Evolutionary conservation across 257 asterid species (phyloP), one percentile per base, ranked within the genome.

Genomic region (Euphrasia confusa): DNA sequence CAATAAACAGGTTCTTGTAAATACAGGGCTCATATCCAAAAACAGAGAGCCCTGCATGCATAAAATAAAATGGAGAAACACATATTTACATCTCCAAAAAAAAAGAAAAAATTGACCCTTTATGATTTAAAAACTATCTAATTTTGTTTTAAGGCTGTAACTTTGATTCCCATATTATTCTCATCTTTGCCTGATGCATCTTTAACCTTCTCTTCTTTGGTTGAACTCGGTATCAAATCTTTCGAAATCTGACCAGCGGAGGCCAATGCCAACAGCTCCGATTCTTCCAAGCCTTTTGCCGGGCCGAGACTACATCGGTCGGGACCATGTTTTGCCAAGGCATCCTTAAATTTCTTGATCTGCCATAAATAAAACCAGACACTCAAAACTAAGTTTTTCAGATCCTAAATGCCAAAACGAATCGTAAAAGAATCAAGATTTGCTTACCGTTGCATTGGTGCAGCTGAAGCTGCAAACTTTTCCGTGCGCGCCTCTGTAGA

Each of bases 291-390:
- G 4, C 98, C 98, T 54, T 81, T 91, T 1, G 88, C 79, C 21
- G 94, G 86, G 60, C 90, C 90, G 13, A 81, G 72, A 32, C 83
- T 70, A 39, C 81, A 78, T 10, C 87, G 62, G 9, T 83, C 92
- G 0, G 83, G 70, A 30, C 95, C 92, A 50, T 91, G 80, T 53
- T 87, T 91, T 2, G 82, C 87, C 64, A 91, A 64, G 45, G 98
- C 98, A 74, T 86, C 95, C 71, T 75, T 86, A 63, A 91, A 91
- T 67, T 91, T 91, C 82, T 88, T 88, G 82, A 91, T 88, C 98
- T 91, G 89, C 54, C 1, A 60, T 26, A 65, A 7, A 7, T 1
- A 26, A 54, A 53, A 42, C 1, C n/a, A 3, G 9, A 45, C 3
- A 2, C 14, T n/a, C 13, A 65, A 49, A n/a, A 14, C 26, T 32